Percentiles rank a stretch among this genome's conserved stretches.
Evolutionary conservation across 176 grass and related monocot genomes (phyloP).

Genomic region (Microstegium vimineum): DNA sequence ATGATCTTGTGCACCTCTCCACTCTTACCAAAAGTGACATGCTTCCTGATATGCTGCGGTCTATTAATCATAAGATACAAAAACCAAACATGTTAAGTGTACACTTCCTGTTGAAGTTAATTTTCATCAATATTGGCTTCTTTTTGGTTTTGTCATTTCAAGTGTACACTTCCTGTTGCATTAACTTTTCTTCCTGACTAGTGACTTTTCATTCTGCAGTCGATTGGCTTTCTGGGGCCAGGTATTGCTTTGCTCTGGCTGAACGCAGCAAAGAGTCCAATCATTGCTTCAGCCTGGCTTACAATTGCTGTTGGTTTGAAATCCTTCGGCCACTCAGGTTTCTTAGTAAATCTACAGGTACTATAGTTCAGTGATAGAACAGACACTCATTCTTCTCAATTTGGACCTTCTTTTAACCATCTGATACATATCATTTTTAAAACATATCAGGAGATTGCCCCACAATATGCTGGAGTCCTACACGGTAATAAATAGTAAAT

Average conservation of each 20-base stretch:
- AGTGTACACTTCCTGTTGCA: slow-evolving; percentile 6
- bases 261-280: slow-evolving; percentile 74
- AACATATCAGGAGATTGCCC: slow-evolving; percentile 77
- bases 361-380: slow-evolving; percentile 3
- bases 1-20: background rate
- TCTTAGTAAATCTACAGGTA: slow-evolving; percentile 94
- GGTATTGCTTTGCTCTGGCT: slow-evolving; percentile 79
- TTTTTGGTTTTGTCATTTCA: background rate
- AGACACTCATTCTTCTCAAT: background rate
- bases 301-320: slow-evolving; percentile 83
- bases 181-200: background rate
- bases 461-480: slow-evolving; percentile 87
- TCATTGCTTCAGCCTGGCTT: slow-evolving; percentile 83
- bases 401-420: slow-evolving; percentile 8
- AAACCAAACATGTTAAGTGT: slow-evolving; percentile 11
- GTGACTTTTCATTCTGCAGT: slow-evolving; percentile 43
- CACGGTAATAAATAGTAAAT: slow-evolving; percentile 67
- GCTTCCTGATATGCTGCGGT: background rate
- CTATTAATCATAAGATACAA: slow-evolving; percentile 18
- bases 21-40: slow-evolving; percentile 4
- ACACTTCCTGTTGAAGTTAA: background rate
- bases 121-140: background rate
- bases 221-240: slow-evolving; percentile 93
- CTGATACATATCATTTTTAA: slow-evolving; percentile 18
- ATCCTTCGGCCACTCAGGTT: slow-evolving; percentile 97